Evolutionary conservation across 2,329 filamentous ascomycete species (phyloP).

Genomic region (Paraconiothyrium brasiliense): DNA sequence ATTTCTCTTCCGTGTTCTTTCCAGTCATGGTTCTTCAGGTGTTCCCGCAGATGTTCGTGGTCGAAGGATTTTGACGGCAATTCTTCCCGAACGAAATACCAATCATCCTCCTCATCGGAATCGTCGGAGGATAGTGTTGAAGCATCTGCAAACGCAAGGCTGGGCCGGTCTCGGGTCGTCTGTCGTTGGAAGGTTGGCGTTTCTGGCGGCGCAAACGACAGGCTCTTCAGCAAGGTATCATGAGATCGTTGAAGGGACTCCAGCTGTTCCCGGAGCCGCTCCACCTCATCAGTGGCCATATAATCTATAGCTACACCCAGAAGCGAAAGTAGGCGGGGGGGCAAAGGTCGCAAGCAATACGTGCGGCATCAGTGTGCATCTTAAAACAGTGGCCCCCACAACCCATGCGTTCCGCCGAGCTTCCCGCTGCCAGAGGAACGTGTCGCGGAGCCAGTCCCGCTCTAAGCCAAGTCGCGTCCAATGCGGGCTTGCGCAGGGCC

Average conservation of each 20-base stretch:
- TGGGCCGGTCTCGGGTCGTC: slow-evolving; percentile 21
- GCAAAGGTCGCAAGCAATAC: neutral
- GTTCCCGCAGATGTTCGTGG: slow-evolving; percentile 56
- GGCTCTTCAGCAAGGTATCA: slow-evolving; percentile 39
- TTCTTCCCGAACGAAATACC: slow-evolving; percentile 50
- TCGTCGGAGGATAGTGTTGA: slow-evolving; percentile 49
- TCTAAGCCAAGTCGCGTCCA: slow-evolving; percentile 20
- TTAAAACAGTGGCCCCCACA: slow-evolving; percentile 27
- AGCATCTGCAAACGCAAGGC: slow-evolving; percentile 43
- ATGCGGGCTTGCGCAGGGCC: slow-evolving; percentile 17
- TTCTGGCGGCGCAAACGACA: slow-evolving; percentile 40
- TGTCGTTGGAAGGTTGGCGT: slow-evolving; percentile 33
- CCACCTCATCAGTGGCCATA: slow-evolving; percentile 41
- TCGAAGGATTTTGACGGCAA: slow-evolving; percentile 53
- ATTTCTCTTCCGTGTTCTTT: slow-evolving; percentile 53
- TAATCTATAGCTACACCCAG: neutral
- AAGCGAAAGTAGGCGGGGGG: neutral
- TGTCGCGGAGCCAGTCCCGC: slow-evolving; percentile 6
- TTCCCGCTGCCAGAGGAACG: slow-evolving; percentile 21
- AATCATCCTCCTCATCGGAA: slow-evolving; percentile 47
- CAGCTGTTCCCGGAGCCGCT: slow-evolving; percentile 44
- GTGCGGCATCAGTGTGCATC: slow-evolving; percentile 6
- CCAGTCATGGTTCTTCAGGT: slow-evolving; percentile 57
- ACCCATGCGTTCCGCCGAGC: slow-evolving; percentile 31
- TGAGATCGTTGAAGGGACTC: slow-evolving; percentile 45